Base-by-base conservation (phyloP, 345 rosid species). In the Salix purpurea region DNA sequence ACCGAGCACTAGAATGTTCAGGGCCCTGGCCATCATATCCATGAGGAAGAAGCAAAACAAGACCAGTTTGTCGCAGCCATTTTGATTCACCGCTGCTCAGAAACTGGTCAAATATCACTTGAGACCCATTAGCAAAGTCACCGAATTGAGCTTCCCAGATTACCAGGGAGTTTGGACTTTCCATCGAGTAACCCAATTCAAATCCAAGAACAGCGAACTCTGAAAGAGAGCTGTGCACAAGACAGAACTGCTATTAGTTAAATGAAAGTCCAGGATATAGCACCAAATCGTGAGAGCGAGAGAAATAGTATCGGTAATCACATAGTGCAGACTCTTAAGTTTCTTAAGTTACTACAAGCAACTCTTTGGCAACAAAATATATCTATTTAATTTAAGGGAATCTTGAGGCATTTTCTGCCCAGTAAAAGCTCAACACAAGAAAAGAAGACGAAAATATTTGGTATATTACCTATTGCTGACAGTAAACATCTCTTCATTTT, bases 21-120 rank as follows among this genome's bases (percentile, higher is more conserved):
- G 97, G 97, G 56, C 97, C 94, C 69, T 90, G 97, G 50, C 97
- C 97, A 79, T 89, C 94, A 82, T 90, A 92, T 66, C 93, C 97
- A 79, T 88, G 97, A 62, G 97, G 94, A 68, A 92, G 94, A 44
- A 92, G 84, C 80, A 90, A 56, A 48, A 90, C 97, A 76, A 92
- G 94, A 60, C 97, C 97, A 18, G 88, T 87, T 65, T 92, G 93
- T 67, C 97, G 89, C 72, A 92, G 75, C 97, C 97, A 92, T 78
- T 92, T 92, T 36, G 97, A 86, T 77, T 92, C 97, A 18, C 97
- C 94, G 72, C 94, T 85, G 79, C 94, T 90, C 77, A 92, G 9
- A 78, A 92, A 92, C 83, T 92, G 93, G 79, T 92, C 94, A 69
- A 90, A 92, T 76, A 92, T 89, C 67, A 90, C 97, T 82, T 92